These are phyloP conservation scores for Sporothrix pseudoabietina DNA, from an alignment of 2,329 filamentous ascomycete genomes.

Conservation along the genomic window DNA sequence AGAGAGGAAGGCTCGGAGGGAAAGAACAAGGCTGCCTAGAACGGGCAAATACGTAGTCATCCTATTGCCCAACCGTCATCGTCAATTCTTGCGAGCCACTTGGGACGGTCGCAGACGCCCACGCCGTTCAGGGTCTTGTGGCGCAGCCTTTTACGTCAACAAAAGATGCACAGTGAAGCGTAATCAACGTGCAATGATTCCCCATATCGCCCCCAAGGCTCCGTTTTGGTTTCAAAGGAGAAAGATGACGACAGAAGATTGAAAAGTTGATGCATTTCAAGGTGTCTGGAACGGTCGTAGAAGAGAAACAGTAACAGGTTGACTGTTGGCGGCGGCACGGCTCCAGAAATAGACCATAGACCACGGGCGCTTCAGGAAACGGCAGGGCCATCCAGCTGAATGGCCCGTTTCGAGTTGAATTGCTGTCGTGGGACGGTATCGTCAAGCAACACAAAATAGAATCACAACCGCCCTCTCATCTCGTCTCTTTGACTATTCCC, in stretches of 20 bases:
- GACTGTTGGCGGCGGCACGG: not conserved
- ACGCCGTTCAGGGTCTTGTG: slow-evolving; percentile 1
- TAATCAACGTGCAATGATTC: not conserved
- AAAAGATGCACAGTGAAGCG: not conserved
- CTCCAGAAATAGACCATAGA: not conserved
- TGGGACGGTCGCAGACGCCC: not conserved
- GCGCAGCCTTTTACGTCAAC: slow-evolving; percentile 5
- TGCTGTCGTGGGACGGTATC: not conserved
- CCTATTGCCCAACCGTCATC: not conserved
- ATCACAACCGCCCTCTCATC: not conserved
- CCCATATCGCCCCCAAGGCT: not conserved
- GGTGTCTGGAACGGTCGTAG: not conserved
- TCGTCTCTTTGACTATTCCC: not conserved
- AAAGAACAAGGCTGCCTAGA: slow-evolving; percentile 10
- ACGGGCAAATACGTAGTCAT: not conserved
- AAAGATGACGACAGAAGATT: not conserved
- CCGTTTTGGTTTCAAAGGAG: slow-evolving; percentile 4
- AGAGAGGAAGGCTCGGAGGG: not conserved
- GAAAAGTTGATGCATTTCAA: not conserved
- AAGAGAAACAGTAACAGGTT: not conserved
- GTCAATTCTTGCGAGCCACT: not conserved
- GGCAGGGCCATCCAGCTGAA: not conserved
- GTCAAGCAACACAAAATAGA: no score
- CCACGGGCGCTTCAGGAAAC: slow-evolving; percentile 18
- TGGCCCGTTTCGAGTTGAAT: not conserved